Conservation (phyloP, 2,329 filamentous ascomycete genomes). For the Ophiostoma ips region DNA sequence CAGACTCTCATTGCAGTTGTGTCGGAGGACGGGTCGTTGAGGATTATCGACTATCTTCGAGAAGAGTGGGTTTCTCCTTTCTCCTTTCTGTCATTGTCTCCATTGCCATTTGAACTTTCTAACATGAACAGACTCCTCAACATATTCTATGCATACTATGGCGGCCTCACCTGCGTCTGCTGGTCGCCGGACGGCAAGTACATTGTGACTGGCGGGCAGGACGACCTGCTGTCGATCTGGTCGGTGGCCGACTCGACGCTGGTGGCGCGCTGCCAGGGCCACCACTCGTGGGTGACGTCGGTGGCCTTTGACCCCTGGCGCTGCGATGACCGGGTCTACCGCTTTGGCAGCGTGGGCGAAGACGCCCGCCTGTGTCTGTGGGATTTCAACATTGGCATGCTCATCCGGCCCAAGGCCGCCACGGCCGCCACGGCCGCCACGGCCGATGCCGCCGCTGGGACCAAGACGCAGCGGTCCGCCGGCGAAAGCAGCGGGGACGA, state of each 20-base stretch:
- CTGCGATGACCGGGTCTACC: conserved; percentile 88
- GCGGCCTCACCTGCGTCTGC: conserved; percentile 80
- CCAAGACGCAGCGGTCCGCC: conserved; percentile 17
- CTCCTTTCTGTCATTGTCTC: background rate
- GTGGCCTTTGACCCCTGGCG: conserved; percentile 96
- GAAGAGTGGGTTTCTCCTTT: conserved; percentile 47
- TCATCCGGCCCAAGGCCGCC: conserved; percentile 68
- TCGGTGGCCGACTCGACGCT: conserved; percentile 63
- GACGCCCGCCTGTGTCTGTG: conserved; percentile 82
- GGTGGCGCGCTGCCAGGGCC: conserved; percentile 84
- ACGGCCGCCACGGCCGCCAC: conserved; percentile 34
- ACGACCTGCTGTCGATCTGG: conserved; percentile 95
- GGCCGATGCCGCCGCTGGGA: background rate
- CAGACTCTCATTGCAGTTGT: conserved; percentile 77
- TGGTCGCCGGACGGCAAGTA: conserved; percentile 98
- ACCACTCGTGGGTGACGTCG: conserved; percentile 87
- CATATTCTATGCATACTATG: conserved; percentile 83
- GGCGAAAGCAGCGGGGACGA: conserved; percentile 31
- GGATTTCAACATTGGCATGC: conserved; percentile 97
- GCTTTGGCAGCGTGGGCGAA: conserved; percentile 91
- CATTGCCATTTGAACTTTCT: background rate
- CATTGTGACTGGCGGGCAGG: conserved; percentile 85
- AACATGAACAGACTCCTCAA: conserved; percentile 56
- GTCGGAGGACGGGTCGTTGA: conserved; percentile 77
- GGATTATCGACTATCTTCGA: conserved; percentile 81